These are phyloP conservation scores for Lachnellula hyalina DNA, from an alignment of 2,329 filamentous ascomycete species.

Conservation along the genomic window DNA sequence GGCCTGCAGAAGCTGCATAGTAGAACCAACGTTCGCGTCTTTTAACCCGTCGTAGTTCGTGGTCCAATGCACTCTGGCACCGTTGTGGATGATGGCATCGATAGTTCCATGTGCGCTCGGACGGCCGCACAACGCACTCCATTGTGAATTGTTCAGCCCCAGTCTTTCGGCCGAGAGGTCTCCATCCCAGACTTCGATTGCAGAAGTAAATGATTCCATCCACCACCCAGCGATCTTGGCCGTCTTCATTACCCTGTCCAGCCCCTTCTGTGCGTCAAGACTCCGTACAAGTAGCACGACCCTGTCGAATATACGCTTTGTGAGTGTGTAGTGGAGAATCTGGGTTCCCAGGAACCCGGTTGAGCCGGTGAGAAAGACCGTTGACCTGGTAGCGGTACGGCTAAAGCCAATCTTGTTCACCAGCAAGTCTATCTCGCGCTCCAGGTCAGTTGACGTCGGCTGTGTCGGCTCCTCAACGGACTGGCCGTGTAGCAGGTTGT, in stretches of 20 bases:
- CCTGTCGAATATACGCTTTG: constrained; percentile 10
- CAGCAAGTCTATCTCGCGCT: background rate
- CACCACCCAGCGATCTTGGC: constrained; percentile 22
- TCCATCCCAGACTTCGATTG: constrained; percentile 43
- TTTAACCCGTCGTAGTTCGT: constrained; percentile 65
- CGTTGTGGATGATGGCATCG: constrained; percentile 75
- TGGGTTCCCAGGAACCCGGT: constrained; percentile 22
- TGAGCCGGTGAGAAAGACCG: constrained; percentile 21
- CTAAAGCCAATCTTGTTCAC: background rate
- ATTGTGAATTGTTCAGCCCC: constrained; percentile 58
- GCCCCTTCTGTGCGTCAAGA: constrained; percentile 6
- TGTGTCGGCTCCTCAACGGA: no score
- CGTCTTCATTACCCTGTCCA: constrained; percentile 8
- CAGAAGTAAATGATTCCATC: constrained; percentile 6
- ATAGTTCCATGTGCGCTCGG: constrained; percentile 39
- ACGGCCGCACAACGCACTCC: constrained; percentile 50
- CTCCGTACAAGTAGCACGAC: constrained; percentile 16
- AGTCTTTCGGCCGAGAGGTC: constrained; percentile 67
- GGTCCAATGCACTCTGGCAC: constrained; percentile 74
- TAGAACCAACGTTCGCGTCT: constrained; percentile 65
- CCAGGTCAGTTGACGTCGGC: background rate
- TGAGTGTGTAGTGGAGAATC: constrained; percentile 20
- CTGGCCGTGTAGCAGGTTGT: background rate
- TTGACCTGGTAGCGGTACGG: background rate
- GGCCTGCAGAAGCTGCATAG: constrained; percentile 20